These are phyloP conservation scores for Cryptococcus neoformans DNA, from an alignment of 1,284 basidiomycete genomes.

Conservation along the genomic window DNA sequence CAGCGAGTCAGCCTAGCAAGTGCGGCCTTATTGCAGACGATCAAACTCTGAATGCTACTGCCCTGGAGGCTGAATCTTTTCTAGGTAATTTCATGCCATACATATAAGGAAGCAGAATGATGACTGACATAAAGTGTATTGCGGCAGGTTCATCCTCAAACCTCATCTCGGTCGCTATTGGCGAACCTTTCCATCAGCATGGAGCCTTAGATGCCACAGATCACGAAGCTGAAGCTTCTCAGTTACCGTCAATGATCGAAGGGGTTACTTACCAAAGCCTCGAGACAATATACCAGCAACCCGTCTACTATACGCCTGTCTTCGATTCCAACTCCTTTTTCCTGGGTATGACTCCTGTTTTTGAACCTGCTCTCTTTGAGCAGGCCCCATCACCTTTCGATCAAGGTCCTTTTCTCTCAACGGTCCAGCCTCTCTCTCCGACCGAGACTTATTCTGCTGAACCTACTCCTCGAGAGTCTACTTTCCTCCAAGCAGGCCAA, in stretches of 20 bases:
- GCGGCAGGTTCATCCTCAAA: background rate
- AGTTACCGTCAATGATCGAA: too few relatives aligned
- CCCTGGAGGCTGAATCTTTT: background rate
- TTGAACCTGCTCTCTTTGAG: too few relatives aligned
- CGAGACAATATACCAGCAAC: too few relatives aligned
- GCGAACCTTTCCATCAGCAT: too few relatives aligned
- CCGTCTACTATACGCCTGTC: too few relatives aligned
- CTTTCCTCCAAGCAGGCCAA: conserved; percentile 2
- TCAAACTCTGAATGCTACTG: conserved; percentile 1
- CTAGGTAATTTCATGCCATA: background rate
- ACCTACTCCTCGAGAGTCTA: background rate
- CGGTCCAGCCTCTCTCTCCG: conserved; percentile 6
- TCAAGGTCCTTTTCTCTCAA: too few relatives aligned
- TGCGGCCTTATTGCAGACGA: conserved; percentile 7
- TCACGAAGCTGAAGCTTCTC: too few relatives aligned
- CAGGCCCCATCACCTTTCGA: too few relatives aligned
- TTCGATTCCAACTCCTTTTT: too few relatives aligned
- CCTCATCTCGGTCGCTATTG: background rate
- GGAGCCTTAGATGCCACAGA: too few relatives aligned
- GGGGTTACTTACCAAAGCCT: too few relatives aligned
- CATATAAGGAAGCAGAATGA: background rate
- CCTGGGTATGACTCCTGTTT: too few relatives aligned
- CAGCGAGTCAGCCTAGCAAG: background rate
- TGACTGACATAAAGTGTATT: background rate
- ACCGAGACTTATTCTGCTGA: background rate